Evolutionary conservation across 805 yeast genomes (phyloP).

Genomic region (Clavispora phyllophila): DNA sequence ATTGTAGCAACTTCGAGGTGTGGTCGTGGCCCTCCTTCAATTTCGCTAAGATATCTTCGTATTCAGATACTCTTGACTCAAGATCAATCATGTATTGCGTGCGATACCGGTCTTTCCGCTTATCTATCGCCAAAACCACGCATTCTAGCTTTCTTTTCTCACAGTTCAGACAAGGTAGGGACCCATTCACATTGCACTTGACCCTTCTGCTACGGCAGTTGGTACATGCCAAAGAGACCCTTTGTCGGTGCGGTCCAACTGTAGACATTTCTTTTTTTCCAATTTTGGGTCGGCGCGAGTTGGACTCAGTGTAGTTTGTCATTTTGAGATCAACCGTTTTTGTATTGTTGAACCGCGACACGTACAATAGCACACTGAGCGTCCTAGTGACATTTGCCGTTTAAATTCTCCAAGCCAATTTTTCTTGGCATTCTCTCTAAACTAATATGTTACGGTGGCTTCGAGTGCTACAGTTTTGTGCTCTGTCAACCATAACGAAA

Average conservation of each 20-base stretch:
- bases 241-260: slow-evolving; percentile 1
- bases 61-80: slow-evolving; percentile 4
- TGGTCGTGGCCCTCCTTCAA: background rate
- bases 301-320: too few relatives aligned
- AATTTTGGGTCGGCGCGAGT: too few relatives aligned
- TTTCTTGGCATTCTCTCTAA: too few relatives aligned
- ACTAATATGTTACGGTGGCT: too few relatives aligned
- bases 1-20: background rate
- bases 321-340: too few relatives aligned
- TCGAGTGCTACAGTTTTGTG: too few relatives aligned
- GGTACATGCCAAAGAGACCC: slow-evolving; percentile 8
- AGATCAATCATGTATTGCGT: slow-evolving; percentile 2
- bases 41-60: background rate
- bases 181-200: slow-evolving; percentile 2
- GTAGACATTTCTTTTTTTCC: background rate
- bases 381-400: too few relatives aligned
- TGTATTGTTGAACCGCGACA: too few relatives aligned
- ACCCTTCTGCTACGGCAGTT: slow-evolving; percentile 10
- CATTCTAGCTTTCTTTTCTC: slow-evolving; percentile 5
- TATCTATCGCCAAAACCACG: slow-evolving; percentile 3
- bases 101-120: slow-evolving; percentile 10
- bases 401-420: too few relatives aligned
- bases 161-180: slow-evolving; percentile 5
- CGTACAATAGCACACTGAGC: too few relatives aligned
- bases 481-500: too few relatives aligned